Evolutionary conservation across 2,329 filamentous ascomycete genomes (phyloP), one percentile per base, ranked within the genome.

Genomic region (Trichoderma sp.): DNA sequence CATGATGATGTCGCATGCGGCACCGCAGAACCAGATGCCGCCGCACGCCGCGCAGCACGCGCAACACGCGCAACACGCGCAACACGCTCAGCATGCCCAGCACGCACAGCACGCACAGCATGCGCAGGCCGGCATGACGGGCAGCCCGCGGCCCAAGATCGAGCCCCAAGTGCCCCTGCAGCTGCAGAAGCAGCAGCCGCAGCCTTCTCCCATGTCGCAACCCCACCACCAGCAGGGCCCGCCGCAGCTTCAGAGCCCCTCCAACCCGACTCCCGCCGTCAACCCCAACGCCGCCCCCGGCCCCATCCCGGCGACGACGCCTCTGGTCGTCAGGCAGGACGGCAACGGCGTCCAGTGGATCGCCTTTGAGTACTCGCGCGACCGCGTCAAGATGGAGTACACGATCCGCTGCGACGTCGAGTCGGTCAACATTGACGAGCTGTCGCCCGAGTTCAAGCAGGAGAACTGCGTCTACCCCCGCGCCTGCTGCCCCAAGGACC

Each of bases 341-440:
- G 90, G 92, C 74, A 98, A 97, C 70, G 95, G 95, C 9, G 94
- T 98, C 7, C 95, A 98, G 77, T 98, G 95, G 95, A 98, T 98
- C 73, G 93, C 93, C 0, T 99, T 98, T 68, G 95, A 99, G 77
- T 99, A 99, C 76, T 98, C 94, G 12, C 88, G 94, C 67, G 94
- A 99, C 75, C 86, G 94, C 52, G 93, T 98, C 70, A 99, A 99
- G 86, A 97, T 98, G 93, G 93, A 98, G 78, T 99, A 99, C 79
- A 97, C 93, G 1, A 99, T 99, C 72, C 90, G 95, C 60, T 98
- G 95, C 76, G 95, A 98, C 72, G 95, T 98, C 21, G 95, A 98
- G 79, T 97, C 93, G 0, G 93, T 99, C 68, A 93, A 93, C 74
- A 93, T 94, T 51, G 93, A 97, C 64, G 89, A 89, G 67, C 84